These are phyloP conservation scores for Paramecium tetraurelia DNA, from an alignment of 73 alveolate genomes.

Conservation along the genomic window DNA sequence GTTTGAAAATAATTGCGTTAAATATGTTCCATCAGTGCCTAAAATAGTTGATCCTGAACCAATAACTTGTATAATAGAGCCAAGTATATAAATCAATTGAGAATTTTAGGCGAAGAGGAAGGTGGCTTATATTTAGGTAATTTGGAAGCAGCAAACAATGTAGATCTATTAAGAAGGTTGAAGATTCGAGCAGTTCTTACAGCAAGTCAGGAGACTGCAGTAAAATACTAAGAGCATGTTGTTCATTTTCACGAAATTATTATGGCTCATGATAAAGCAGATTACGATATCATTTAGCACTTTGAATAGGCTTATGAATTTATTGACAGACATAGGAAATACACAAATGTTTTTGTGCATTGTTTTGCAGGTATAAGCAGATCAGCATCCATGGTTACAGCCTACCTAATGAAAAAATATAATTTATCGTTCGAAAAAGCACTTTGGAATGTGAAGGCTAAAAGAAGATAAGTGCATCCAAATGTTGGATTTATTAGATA, in stretches of 20 bases:
- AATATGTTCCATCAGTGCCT: conserved; percentile 58
- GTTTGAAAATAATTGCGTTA: conserved; percentile 6
- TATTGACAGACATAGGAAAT: conserved; percentile 75
- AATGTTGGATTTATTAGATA: conserved; percentile 86
- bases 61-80: conserved; percentile 55
- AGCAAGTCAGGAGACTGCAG: conserved; percentile 61
- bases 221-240: conserved; percentile 61
- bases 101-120: conserved; percentile 22
- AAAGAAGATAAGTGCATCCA: conserved; percentile 77
- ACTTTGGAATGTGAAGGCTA: conserved; percentile 57
- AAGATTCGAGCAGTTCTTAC: conserved; percentile 62
- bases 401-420: conserved; percentile 71
- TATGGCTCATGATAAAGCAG: conserved; percentile 64
- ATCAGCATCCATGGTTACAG: conserved; percentile 73
- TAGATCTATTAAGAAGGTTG: conserved; percentile 42
- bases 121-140: conserved; percentile 61
- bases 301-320: conserved; percentile 66
- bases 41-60: conserved; percentile 62
- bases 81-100: conserved; percentile 1
- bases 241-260: conserved; percentile 67
- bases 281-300: conserved; percentile 62
- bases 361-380: conserved; percentile 82
- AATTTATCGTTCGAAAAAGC: conserved; percentile 68
- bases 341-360: conserved; percentile 75
- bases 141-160: conserved; percentile 51